Evolutionary conservation across 495 filamentous ascomycete genomes (phyloP), one percentile per base, ranked within the genome.

Genomic region (Penicillium canariense): DNA sequence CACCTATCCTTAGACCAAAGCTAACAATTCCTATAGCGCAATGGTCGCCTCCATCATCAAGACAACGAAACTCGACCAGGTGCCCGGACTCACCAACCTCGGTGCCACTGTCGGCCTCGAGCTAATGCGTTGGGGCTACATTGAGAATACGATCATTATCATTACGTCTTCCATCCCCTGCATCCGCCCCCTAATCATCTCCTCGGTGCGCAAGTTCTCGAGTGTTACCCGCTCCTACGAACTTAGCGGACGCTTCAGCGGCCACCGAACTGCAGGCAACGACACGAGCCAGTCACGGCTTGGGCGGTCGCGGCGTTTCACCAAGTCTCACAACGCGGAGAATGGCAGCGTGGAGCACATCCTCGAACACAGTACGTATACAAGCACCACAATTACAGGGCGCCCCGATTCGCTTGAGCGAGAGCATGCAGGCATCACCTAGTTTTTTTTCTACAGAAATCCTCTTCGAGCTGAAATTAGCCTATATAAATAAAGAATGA

Each of bases 1-100:
- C 18, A 1, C 9, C 26, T n/a, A n/a, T n/a, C n/a, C n/a, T n/a
- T n/a, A n/a, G n/a, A 42, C 20, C 4, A 9, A 23, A 25, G 36
- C 27, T 23, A 36, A 25, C 25, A 36, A 40, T 53, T 50, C n/a
- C n/a, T n/a, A n/a, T n/a, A 70, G 70, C 2, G 71, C 69, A 9
- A 71, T 72, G 69, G 42, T 66, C 23, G 72, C 74, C 12, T 76
- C 72, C n/a, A 72, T 75, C 35, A 60, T 77, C 58, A 75, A 76
- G 36, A 76, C 74, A 4, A 68, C 71, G 20, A 72, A 73, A 32
- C 68, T 70, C 38, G 48, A 61, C 53, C 44, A 69, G 15, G 51
- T 76, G 9, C 70, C 68, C 22, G 61, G 68, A 30, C 49, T 70
- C 40, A 71, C 68, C 0, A 67, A 72, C 39, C 61, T 69, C 12